These are phyloP conservation scores for Nymphaea colorata DNA, from an alignment of 164 flowering plant species.

Conservation along the genomic window DNA sequence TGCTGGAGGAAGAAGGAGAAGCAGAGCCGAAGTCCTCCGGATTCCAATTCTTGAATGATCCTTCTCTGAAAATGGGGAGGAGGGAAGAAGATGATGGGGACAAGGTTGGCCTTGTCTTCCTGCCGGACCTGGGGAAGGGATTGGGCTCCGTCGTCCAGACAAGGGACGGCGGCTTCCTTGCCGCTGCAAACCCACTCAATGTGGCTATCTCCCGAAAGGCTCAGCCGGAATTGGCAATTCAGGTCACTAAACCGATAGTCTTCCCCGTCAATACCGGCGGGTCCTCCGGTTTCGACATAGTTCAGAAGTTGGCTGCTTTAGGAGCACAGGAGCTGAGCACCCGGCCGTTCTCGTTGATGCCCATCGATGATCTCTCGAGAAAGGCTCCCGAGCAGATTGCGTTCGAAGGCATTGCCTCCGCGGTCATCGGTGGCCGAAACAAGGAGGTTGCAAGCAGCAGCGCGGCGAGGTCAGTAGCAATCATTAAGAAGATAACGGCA, in stretches of 20 bases:
- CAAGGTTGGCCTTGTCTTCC: conserved; percentile 28
- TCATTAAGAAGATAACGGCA: conserved; percentile 54
- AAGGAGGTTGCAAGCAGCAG: conserved; percentile 89
- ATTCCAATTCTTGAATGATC: conserved; percentile 10
- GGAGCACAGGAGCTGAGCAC: conserved; percentile 60
- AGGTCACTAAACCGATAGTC: conserved; percentile 61
- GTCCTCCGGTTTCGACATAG: conserved; percentile 48
- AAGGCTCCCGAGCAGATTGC: conserved; percentile 93
- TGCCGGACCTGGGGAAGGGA: conserved; percentile 83
- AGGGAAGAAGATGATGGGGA: conserved; percentile 19
- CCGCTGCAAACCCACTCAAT: conserved; percentile 62
- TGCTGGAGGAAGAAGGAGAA: conserved; percentile 63
- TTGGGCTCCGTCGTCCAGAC: conserved; percentile 83
- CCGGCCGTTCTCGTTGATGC: conserved; percentile 38
- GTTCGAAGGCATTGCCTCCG: conserved; percentile 90
- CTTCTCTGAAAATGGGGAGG: conserved; percentile 18
- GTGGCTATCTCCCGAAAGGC: conserved; percentile 43
- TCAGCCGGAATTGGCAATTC: conserved; percentile 85
- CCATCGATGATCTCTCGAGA: conserved; percentile 68
- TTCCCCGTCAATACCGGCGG: conserved; percentile 24
- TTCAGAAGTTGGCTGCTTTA: conserved; percentile 55
- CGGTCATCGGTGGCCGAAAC: conserved; percentile 74
- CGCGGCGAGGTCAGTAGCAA: conserved; percentile 66
- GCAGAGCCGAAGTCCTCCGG: conserved; percentile 11
- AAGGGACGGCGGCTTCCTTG: conserved; percentile 81